Evolutionary conservation across 2,329 filamentous ascomycete genomes (phyloP).

Genomic region (Colletotrichum plurivorum): DNA sequence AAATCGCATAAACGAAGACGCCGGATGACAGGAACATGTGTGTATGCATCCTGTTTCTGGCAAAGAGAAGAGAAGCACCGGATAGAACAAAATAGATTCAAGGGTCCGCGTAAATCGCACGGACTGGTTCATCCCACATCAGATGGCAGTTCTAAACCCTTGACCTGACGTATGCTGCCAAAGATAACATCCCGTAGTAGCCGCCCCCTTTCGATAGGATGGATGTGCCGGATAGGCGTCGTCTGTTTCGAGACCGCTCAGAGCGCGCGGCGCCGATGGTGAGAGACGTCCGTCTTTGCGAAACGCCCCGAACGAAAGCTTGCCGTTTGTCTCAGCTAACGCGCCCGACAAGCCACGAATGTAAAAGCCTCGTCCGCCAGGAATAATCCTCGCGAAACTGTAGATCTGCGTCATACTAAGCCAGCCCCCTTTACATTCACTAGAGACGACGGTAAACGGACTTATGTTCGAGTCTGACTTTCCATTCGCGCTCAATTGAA

Average conservation of each 20-base stretch:
- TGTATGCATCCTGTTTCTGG: background rate
- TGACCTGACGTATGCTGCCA: background rate
- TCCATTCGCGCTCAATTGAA: slow-evolving; percentile 35
- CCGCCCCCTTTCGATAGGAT: too few species aligned
- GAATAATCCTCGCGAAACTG: background rate
- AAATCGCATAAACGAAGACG: background rate
- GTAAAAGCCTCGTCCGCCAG: background rate
- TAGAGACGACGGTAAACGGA: background rate
- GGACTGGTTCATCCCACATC: background rate
- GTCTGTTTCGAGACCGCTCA: background rate
- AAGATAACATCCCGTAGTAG: too few species aligned
- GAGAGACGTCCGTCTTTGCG: background rate
- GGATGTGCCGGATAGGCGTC: too few species aligned
- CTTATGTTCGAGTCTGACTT: slow-evolving; percentile 13
- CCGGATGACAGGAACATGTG: background rate
- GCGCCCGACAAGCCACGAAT: slow-evolving; percentile 1
- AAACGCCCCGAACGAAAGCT: background rate
- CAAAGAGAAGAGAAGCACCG: background rate
- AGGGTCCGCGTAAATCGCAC: background rate
- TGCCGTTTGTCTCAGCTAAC: slow-evolving; percentile 22
- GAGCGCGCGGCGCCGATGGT: background rate
- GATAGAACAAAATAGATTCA: too few species aligned
- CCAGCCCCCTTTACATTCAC: background rate
- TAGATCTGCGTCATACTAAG: slow-evolving; percentile 9
- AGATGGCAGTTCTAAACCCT: background rate